Percentiles rank a stretch among this genome's conserved stretches.
phyloP scores from a whole-genome alignment of 495 filamentous ascomycete genomes.

The Neohortaea acidophila region DNA sequence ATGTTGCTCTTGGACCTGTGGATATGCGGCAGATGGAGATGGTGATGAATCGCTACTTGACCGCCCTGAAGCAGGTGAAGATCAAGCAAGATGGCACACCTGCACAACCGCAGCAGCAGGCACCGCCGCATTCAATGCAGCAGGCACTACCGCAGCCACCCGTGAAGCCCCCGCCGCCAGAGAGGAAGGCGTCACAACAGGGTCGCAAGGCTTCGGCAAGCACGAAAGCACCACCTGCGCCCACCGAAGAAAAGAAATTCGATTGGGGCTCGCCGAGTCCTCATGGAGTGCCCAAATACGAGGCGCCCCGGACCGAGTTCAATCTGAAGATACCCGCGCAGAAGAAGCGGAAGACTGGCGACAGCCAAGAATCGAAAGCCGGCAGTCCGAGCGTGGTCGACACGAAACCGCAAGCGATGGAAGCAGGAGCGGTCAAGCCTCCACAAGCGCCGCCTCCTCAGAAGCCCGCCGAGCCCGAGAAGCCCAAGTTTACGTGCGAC shows the following conservation, averaged over 20 bases:
- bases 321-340: conserved; percentile 38
- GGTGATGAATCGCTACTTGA: too few relatives aligned
- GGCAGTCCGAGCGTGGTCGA: conserved; percentile 21
- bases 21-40: conserved; percentile 43
- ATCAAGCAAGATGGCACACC: background rate
- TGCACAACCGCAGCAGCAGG: conserved; percentile 16
- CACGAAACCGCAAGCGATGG: conserved; percentile 4
- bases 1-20: conserved; percentile 40
- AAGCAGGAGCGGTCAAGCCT: conserved; percentile 6
- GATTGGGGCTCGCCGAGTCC: conserved; percentile 56
- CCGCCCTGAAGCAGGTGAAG: conserved; percentile 3
- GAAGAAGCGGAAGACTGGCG: conserved; percentile 37
- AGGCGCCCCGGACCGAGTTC: conserved; percentile 27
- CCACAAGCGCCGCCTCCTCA: conserved; percentile 6
- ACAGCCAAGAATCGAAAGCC: conserved; percentile 19
- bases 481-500: conserved; percentile 33
- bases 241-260: conserved; percentile 53
- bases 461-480: conserved; percentile 22
- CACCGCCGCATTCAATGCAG: conserved; percentile 23
- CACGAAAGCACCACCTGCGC: conserved; percentile 39
- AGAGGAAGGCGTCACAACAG: conserved; percentile 1
- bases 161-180: too few relatives aligned
- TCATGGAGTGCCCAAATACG: conserved; percentile 48
- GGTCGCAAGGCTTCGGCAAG: conserved; percentile 8
- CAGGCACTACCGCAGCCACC: conserved; percentile 4